Evolutionary conservation across 345 rosid genomes (phyloP), one percentile per base, ranked within the genome.

Genomic region (Rubroshorea leprosula): DNA sequence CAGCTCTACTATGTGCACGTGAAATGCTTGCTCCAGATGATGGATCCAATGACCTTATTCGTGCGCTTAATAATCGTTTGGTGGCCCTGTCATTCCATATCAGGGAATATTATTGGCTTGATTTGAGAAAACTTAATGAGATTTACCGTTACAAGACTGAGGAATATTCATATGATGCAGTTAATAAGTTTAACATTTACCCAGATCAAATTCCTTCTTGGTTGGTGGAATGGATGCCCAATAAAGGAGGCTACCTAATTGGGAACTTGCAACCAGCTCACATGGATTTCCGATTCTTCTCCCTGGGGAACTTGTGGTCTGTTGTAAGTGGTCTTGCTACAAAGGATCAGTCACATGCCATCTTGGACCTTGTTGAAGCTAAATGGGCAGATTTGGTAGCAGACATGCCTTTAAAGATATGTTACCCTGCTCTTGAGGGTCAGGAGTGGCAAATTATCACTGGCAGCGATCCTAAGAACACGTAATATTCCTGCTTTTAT

Each of bases 41-140:
- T 49, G 92, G 85, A 84, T 84, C 98, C 19, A 86, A 86, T 49
- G 96, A 84, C 74, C 81, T 92, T 25, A 55, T 80, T 35, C 79
- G 79, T 59, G 96, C 95, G 23, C 67, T 92, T 63, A 89, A 74
- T 80, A 92, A 92, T 72, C 93, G 97, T 56, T 80, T 92, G 44
- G 88, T 88, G 5, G 95, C 96, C 29, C 74, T 92, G 19, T 89
- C 96, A 0, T 88, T n/a, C n/a, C n/a, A n/a, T n/a, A n/a, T n/a
- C n/a, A n/a, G n/a, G n/a, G n/a, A n/a, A n/a, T n/a, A 92, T 72
- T 92, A 92, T 59, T 92, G 98, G 98, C 84, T 84, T 46, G 93
- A 92, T 72, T 54, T 75, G 70, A 70, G 46, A 57, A 85, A 85
- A 59, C 62, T 83, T 66, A 85, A 85, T 49, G 93, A 82, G 67